Base-by-base conservation (phyloP, 2,329 filamentous ascomycete species). In the Alternaria postmessia region DNA sequence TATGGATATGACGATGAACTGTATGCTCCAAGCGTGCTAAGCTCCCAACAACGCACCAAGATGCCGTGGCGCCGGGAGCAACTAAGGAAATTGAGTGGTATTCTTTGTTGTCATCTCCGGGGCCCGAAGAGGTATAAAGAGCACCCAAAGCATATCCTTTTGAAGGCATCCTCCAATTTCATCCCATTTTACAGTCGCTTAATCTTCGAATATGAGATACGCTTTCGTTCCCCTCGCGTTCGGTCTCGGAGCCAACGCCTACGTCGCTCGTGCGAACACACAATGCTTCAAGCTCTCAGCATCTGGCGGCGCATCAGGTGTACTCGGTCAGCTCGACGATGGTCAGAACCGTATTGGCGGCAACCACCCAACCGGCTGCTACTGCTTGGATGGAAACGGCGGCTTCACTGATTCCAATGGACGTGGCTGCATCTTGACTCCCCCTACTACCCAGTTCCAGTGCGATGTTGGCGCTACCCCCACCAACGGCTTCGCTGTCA, bases 381-480 rank as follows among this genome's bases (percentile, higher is more conserved):
- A 86, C 72, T 87, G 82, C 58, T 82, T 90, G 67, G 80, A 83
- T 63, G 80, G 83, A 63, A 79, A 80, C 44, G 65, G 65, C 8
- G 79, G 75, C 22, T 69, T 91, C 61, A 85, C 80, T 18, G 88
- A 90, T 71, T 74, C 78, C 48, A 80, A 81, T 48, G 84, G 84
- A 52, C 51, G 86, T 58, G 87, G 88, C 20, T 91, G 89, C 70
- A 88, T 89, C 75, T 79, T 89, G 70, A 90, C 88, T 63, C 81
- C 83, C 41, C 83, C 85, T 0, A 87, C 86, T 1, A 83, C 81
- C 28, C 85, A 88, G 48, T 85, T 87, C 60, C 87, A 89, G 71
- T 90, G 89, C 67, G 88, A 91, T 65, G 64, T 70, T 20, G 84
- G 85, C 47, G 84, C 84, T 12, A 60, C 48, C 12, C 68, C 66